Conservation (phyloP, 805 yeast genomes). For the Jamesozyma spencerorum region DNA sequence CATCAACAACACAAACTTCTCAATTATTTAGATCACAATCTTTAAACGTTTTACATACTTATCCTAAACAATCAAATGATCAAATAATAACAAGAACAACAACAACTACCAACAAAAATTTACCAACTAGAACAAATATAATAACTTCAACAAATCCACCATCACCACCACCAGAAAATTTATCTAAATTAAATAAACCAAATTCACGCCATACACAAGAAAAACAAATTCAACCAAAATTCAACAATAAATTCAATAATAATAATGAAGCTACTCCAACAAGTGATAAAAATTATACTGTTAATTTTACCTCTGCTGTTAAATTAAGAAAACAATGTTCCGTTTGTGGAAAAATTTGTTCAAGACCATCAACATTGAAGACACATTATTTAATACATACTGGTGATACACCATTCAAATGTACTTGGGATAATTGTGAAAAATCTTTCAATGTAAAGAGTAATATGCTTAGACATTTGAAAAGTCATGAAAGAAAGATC, state of each 20-base stretch:
- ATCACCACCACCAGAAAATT: no score
- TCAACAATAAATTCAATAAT: background rate
- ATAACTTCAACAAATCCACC: no score
- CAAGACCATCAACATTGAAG: conserved; percentile 71
- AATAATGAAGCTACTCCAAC: background rate
- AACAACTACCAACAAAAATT: no score
- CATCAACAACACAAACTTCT: no score
- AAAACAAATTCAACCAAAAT: no score
- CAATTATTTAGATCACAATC: no score
- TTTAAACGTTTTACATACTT: no score
- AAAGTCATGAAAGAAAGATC: conserved; percentile 45
- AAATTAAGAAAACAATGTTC: conserved; percentile 3
- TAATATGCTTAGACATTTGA: conserved; percentile 72
- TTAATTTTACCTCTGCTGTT: conserved; percentile 8
- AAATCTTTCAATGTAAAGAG: conserved; percentile 66
- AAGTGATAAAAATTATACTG: conserved; percentile 4
- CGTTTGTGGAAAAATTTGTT: conserved; percentile 61
- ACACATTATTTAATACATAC: conserved; percentile 77
- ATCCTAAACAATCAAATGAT: no score
- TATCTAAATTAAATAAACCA: no score
- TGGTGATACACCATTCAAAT: conserved; percentile 62
- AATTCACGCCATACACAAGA: no score
- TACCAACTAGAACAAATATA: no score
- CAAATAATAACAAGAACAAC: no score
- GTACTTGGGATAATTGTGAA: conserved; percentile 56